Evolutionary conservation across 1,139 yeast genomes (phyloP), one percentile per base, ranked within the genome.

Genomic region (Kodamaea fungicola): DNA sequence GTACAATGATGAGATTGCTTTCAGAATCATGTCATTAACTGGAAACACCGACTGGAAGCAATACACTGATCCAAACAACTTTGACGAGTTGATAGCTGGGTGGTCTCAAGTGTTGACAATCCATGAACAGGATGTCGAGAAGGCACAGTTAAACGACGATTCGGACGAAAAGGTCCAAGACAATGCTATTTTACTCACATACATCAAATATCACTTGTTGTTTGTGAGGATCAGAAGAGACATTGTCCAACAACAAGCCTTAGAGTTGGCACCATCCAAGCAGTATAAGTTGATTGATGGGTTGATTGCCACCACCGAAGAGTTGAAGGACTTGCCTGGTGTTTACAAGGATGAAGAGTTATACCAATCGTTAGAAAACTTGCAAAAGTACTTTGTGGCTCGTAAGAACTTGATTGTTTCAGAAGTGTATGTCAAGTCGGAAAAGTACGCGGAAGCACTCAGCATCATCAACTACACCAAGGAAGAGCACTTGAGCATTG

Each of bases 311-410:
- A 72, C 78, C 27, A 59, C 82, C 22, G 62, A 62, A 6, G 83
- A 83, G 47, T 61, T 88, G 34, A 69, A 75, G 52, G 95, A 87
- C 43, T 71, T 90, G 38, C 96, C 97, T 0, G 97, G 97, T 69
- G 95, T 90, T 16, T 80, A 83, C 54, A 85, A 86, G 41, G 96
- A 88, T 53, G 94, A 85, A 39, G 82, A 75, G 25, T 68, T 90
- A 39, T 57, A 65, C 44, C 60, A 63, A 12, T 76, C 85, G 8
- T 65, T 89, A 39, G 74, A 70, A 13, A 54, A 69, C 12, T 59
- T 83, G 50, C 63, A 62, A 26, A 51, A 54, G n/a, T 83, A 63
- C 48, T 82, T 68, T 54, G 48, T 54, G 12, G 62, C 74, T 27
- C 50, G 61, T 42, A 77, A 79, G 49, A 54, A 68, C 8, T 52